These are phyloP conservation scores for Escovopsis weberi DNA, from an alignment of 2,329 filamentous ascomycete genomes.

Conservation along the genomic window DNA sequence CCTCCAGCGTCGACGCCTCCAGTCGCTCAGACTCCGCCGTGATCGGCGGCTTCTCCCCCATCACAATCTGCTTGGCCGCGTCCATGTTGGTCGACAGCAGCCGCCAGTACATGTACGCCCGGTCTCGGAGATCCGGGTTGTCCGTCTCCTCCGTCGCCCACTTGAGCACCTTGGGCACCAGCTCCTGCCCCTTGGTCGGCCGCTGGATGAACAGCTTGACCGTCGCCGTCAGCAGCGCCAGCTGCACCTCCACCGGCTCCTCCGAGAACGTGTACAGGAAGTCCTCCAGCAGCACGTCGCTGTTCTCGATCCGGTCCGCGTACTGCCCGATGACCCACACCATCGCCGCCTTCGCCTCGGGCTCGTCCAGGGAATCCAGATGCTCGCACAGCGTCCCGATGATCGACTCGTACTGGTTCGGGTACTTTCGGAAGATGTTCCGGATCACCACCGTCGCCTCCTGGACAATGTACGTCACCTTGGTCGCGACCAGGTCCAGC, in stretches of 20 bases:
- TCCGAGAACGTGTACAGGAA: conserved; percentile 90
- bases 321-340: conserved; percentile 99
- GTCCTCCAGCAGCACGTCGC: conserved; percentile 83
- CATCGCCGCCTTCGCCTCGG: conserved; percentile 95
- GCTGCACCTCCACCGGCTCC: conserved; percentile 88
- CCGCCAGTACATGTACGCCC: conserved; percentile 99
- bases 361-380: conserved; percentile 89
- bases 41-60: conserved; percentile 95
- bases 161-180: conserved; percentile 89
- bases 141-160: conserved; percentile 99
- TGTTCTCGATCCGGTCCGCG: conserved; percentile 93
- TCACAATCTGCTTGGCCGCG: conserved; percentile 75
- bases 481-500: conserved; percentile 88
- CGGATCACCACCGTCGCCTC: conserved; percentile 97
- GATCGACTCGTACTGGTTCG: conserved; percentile 96
- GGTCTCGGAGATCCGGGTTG: conserved; percentile 87
- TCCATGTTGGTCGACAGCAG: conserved; percentile 84
- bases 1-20: conserved; percentile 80
- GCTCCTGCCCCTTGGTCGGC: conserved; percentile 81
- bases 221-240: conserved; percentile 85
- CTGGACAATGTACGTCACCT: conserved; percentile 96
- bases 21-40: conserved; percentile 92
- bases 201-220: conserved; percentile 97
- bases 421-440: conserved; percentile 98
- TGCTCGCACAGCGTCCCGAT: conserved; percentile 93